A percentile compares a stretch with the other conserved stretches of the same genome.
These are phyloP conservation scores for Alternaria incomplexa DNA, from an alignment of 2,329 filamentous ascomycete genomes.

Conservation along the genomic window DNA sequence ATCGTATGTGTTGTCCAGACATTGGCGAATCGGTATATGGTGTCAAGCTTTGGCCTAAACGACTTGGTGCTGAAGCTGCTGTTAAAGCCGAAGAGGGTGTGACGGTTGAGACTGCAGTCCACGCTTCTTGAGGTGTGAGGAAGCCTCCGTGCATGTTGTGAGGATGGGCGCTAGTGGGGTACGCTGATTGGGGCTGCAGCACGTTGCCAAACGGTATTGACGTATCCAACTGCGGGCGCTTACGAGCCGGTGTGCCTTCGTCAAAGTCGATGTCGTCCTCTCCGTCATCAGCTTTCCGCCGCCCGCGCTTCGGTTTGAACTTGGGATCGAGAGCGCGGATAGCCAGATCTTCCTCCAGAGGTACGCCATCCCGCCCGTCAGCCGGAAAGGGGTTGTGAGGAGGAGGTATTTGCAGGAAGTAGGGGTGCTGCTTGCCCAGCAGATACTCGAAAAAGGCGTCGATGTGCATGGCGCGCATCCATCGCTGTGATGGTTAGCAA, in stretches of 20 bases:
- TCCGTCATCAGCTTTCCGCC: slow-evolving; percentile 66
- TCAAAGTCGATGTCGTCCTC: slow-evolving; percentile 62
- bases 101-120: slow-evolving; percentile 49
- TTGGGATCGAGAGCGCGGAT: slow-evolving; percentile 83
- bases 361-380: slow-evolving; percentile 78
- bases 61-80: slow-evolving; percentile 42
- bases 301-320: slow-evolving; percentile 66
- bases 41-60: slow-evolving; percentile 40
- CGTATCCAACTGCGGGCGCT: slow-evolving; percentile 67
- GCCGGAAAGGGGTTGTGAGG: slow-evolving; percentile 67
- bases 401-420: slow-evolving; percentile 78
- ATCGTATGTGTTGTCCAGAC: slow-evolving; percentile 52
- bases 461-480: slow-evolving; percentile 96
- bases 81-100: slow-evolving; percentile 48
- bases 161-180: slow-evolving; percentile 62
- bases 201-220: slow-evolving; percentile 50
- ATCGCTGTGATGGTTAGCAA: slow-evolving; percentile 64
- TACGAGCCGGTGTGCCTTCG: slow-evolving; percentile 52
- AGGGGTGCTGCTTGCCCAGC: slow-evolving; percentile 75
- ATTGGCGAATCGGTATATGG: slow-evolving; percentile 53
- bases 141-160: slow-evolving; percentile 58
- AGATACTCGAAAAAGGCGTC: slow-evolving; percentile 95
- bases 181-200: slow-evolving; percentile 54
- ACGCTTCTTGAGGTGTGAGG: slow-evolving; percentile 52
- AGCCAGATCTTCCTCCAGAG: slow-evolving; percentile 86